These are phyloP conservation scores for Scutellaria baicalensis DNA, from an alignment of 257 asterid species.

Conservation along the genomic window DNA sequence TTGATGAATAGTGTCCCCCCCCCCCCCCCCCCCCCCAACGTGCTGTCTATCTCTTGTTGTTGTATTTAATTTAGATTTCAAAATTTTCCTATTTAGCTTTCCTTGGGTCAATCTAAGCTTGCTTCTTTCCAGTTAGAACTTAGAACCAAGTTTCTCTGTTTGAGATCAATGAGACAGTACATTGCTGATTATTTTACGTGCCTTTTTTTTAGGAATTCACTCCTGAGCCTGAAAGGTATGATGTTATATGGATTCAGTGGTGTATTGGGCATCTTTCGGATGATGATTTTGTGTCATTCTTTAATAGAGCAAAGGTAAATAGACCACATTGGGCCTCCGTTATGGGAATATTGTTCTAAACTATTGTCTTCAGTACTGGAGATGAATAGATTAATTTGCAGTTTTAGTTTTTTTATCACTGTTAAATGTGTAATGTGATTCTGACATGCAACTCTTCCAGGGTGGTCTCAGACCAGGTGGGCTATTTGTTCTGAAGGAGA, in stretches of 20 bases:
- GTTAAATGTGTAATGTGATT: not conserved
- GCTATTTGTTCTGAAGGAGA: conserved; percentile 79
- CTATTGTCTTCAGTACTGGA: not conserved
- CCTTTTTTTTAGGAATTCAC: conserved; percentile 61
- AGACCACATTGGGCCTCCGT: not conserved
- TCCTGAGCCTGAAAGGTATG: conserved; percentile 77
- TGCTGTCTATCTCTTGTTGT: not conserved
- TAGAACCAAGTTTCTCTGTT: not conserved
- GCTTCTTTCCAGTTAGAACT: not conserved
- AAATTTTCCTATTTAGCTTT: not conserved
- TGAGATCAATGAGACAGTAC: not conserved
- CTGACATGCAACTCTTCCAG: conserved; percentile 30
- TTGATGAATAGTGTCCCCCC: not conserved
- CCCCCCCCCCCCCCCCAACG: not conserved
- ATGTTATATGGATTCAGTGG: conserved; percentile 97
- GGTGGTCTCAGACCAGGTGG: conserved; percentile 88
- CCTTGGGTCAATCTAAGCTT: not conserved
- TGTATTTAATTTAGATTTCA: not conserved
- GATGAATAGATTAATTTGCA: not conserved
- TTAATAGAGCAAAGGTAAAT: conserved; percentile 74
- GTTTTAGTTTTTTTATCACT: not conserved
- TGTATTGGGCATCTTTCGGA: conserved; percentile 97
- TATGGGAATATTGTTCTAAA: not conserved
- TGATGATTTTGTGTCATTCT: conserved; percentile 80
- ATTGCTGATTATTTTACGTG: conserved; percentile 8